These are phyloP conservation scores for Schwanniomyces vanrijiae DNA, from an alignment of 805 yeast genomes.

Conservation along the genomic window DNA sequence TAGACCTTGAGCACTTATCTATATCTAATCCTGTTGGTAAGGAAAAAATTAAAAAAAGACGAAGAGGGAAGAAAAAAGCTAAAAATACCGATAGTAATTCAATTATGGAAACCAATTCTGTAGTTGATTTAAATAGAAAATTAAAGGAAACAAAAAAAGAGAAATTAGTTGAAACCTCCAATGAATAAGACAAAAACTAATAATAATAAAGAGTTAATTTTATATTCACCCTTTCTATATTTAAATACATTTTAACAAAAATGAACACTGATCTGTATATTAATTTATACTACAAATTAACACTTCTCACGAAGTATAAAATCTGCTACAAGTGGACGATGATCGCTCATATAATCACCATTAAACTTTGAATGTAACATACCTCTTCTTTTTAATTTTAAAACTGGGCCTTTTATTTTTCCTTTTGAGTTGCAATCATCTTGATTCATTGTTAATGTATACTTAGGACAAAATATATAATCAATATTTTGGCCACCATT, in stretches of 20 bases:
- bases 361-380: slow-evolving; percentile 37
- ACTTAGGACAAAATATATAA: slow-evolving; percentile 43
- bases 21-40: background rate
- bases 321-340: slow-evolving; percentile 38
- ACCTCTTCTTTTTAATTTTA: slow-evolving; percentile 23
- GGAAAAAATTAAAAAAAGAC: background rate
- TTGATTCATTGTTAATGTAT: slow-evolving; percentile 11
- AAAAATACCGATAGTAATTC: background rate
- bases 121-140: too few relatives aligned
- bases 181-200: too few relatives aligned
- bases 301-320: slow-evolving; percentile 6
- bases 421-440: slow-evolving; percentile 13
- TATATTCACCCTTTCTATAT: too few relatives aligned
- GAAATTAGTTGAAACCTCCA: background rate
- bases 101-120: background rate
- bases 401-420: slow-evolving; percentile 21
- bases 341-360: slow-evolving; percentile 39
- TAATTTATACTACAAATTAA: background rate
- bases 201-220: too few relatives aligned
- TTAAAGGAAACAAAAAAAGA: too few relatives aligned
- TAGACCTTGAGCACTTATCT: background rate
- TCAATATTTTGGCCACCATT: slow-evolving; percentile 37
- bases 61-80: background rate
- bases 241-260: too few relatives aligned
- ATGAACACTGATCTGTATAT: too few relatives aligned